These are phyloP conservation scores for Leishmania guyanensis DNA, from an alignment of 208 protist species.

Conservation along the genomic window DNA sequence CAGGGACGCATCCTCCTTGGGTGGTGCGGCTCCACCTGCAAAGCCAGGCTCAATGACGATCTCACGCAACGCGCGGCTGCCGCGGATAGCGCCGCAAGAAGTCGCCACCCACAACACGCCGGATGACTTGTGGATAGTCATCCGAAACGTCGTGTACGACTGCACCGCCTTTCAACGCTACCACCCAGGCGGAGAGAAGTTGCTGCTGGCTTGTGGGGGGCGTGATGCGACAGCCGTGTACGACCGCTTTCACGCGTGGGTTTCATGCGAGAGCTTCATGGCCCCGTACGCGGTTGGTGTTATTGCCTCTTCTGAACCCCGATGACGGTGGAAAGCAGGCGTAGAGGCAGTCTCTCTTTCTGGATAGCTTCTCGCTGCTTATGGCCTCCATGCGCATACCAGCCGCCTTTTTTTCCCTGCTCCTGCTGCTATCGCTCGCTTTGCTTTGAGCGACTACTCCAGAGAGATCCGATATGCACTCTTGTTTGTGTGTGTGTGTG, in stretches of 20 bases:
- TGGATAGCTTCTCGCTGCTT: neutral
- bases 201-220: slow-evolving; percentile 64
- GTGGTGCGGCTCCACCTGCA: neutral
- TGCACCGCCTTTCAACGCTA: slow-evolving; percentile 68
- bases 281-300: slow-evolving; percentile 56
- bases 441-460: neutral
- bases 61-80: slow-evolving; percentile 16
- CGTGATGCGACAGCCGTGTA: slow-evolving; percentile 72
- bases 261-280: slow-evolving; percentile 69
- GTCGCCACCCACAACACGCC: slow-evolving; percentile 53
- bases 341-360: slow-evolving; percentile 11
- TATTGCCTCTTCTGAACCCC: slow-evolving; percentile 10
- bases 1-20: neutral
- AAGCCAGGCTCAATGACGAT: neutral
- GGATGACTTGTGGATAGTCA: slow-evolving; percentile 80
- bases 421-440: neutral
- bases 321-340: neutral
- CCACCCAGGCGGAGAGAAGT: slow-evolving; percentile 69
- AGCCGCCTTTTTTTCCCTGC: neutral
- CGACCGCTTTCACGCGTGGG: slow-evolving; percentile 70
- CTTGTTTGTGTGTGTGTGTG: neutral
- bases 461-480: neutral
- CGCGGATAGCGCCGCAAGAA: slow-evolving; percentile 46
- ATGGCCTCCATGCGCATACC: too few relatives aligned
- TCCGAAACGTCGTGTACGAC: slow-evolving; percentile 78